These are phyloP conservation scores for Exobasidium rhododendri DNA, from an alignment of 1,284 basidiomycete species.

Conservation along the genomic window DNA sequence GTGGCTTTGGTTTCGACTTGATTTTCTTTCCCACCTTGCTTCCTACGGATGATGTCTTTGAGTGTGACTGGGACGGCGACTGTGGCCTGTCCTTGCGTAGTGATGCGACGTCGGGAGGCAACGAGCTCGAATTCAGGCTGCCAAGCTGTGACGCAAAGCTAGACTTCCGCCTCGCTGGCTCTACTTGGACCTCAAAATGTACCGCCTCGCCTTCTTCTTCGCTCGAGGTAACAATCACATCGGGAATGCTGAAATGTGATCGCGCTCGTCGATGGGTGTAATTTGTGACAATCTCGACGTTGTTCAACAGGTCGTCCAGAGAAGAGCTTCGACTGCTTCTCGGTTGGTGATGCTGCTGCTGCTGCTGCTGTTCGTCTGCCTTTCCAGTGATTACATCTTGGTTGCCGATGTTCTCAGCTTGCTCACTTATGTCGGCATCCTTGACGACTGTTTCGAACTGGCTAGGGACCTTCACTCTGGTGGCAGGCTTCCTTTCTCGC, in stretches of 20 bases:
- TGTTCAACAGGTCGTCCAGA: too few species aligned
- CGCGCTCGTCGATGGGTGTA: constrained; percentile 25
- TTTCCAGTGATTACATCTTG: neutral
- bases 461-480: neutral
- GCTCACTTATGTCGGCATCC: neutral
- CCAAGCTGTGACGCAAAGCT: neutral
- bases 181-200: constrained; percentile 28
- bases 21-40: neutral
- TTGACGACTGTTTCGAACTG: neutral
- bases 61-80: neutral
- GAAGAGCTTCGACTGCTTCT: too few species aligned
- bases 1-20: neutral
- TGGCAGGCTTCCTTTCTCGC: neutral
- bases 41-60: neutral
- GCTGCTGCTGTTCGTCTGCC: neutral
- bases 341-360: too few species aligned
- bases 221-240: constrained; percentile 39
- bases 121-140: neutral
- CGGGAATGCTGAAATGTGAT: constrained; percentile 44
- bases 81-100: neutral
- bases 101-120: neutral
- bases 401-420: neutral
- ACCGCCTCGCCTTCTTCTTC: constrained; percentile 38
- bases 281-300: too few species aligned
- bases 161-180: neutral